These are phyloP conservation scores for Capillidium rhysosporum DNA, from an alignment of 371 early-diverging fungal species.

Conservation along the genomic window DNA sequence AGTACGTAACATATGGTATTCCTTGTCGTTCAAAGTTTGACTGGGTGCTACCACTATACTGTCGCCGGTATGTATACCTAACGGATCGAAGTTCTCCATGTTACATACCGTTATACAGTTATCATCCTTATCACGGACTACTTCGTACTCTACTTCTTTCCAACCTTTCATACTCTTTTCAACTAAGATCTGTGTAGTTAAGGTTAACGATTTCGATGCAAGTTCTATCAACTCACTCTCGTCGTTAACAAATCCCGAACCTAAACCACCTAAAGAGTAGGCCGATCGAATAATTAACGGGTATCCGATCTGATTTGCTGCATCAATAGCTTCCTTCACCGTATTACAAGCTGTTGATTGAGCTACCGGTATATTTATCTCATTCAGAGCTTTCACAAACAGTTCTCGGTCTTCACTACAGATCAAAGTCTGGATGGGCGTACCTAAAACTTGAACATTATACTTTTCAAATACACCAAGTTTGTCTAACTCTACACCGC, in stretches of 20 bases:
- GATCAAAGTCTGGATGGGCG: slow-evolving; percentile 74
- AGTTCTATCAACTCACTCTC: slow-evolving; percentile 53
- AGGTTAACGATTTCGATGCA: slow-evolving; percentile 63
- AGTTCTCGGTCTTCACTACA: slow-evolving; percentile 87
- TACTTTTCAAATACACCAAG: slow-evolving; percentile 55
- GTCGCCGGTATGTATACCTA: slow-evolving; percentile 94
- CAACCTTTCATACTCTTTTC: slow-evolving; percentile 93
- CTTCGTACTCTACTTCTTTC: slow-evolving; percentile 96
- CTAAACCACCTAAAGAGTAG: slow-evolving; percentile 84
- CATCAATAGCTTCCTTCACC: slow-evolving; percentile 60
- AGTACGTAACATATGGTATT: slow-evolving; percentile 88
- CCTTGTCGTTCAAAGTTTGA: slow-evolving; percentile 84
- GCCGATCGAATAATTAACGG: slow-evolving; percentile 89
- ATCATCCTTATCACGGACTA: slow-evolving; percentile 76
- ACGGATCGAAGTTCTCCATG: slow-evolving; percentile 97
- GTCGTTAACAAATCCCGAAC: slow-evolving; percentile 82
- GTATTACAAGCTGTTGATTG: slow-evolving; percentile 51
- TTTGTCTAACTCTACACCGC: slow-evolving; percentile 71
- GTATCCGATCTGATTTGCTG: slow-evolving; percentile 70
- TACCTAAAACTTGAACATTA: slow-evolving; percentile 86
- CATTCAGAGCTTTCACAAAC: slow-evolving; percentile 64
- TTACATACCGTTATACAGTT: slow-evolving; percentile 96
- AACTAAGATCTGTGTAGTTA: slow-evolving; percentile 80
- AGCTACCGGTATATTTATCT: slow-evolving; percentile 75
- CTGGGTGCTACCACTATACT: slow-evolving; percentile 93